These are phyloP conservation scores for Dictyostelium capitatum DNA, from an alignment of 78 protist species.

Conservation along the genomic window DNA sequence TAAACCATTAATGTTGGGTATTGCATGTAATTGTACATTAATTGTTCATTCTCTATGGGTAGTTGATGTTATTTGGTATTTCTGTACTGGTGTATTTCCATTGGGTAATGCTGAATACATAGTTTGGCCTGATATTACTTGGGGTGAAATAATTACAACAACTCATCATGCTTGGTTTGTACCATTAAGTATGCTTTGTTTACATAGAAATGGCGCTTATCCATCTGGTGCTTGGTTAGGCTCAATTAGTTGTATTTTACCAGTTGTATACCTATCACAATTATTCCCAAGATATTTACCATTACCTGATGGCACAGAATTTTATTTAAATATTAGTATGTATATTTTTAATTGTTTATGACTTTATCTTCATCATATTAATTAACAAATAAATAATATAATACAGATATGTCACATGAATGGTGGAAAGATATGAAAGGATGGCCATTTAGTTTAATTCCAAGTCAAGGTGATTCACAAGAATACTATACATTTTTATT, in stretches of 20 bases:
- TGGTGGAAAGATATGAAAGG: conserved; percentile 77
- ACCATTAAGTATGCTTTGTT: conserved; percentile 30
- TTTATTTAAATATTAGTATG: conserved; percentile 77
- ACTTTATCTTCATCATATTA: too few relatives aligned
- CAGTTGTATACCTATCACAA: conserved; percentile 4
- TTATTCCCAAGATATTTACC: conserved; percentile 42
- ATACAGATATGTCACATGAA: conserved; percentile 47
- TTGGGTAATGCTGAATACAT: conserved; percentile 62
- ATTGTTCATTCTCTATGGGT: conserved; percentile 67
- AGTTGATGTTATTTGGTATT: conserved; percentile 27
- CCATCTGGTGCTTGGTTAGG: conserved; percentile 29
- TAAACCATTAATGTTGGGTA: conserved; percentile 39
- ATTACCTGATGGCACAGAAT: conserved; percentile 7
- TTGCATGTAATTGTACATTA: conserved; percentile 29
- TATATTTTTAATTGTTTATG: neutral
- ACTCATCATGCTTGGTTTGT: conserved; percentile 79
- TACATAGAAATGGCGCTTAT: conserved; percentile 74
- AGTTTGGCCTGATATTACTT: conserved; percentile 65
- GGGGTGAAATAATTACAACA: conserved; percentile 75
- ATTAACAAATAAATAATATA: too few relatives aligned
- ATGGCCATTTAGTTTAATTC: conserved; percentile 66
- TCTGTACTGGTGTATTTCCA: conserved; percentile 47
- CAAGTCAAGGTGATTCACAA: neutral
- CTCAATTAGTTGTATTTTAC: neutral
- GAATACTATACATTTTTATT: conserved; percentile 32